phyloP scores from a whole-genome alignment of 352 stramenopile species.

The Phytophthora sp. region DNA sequence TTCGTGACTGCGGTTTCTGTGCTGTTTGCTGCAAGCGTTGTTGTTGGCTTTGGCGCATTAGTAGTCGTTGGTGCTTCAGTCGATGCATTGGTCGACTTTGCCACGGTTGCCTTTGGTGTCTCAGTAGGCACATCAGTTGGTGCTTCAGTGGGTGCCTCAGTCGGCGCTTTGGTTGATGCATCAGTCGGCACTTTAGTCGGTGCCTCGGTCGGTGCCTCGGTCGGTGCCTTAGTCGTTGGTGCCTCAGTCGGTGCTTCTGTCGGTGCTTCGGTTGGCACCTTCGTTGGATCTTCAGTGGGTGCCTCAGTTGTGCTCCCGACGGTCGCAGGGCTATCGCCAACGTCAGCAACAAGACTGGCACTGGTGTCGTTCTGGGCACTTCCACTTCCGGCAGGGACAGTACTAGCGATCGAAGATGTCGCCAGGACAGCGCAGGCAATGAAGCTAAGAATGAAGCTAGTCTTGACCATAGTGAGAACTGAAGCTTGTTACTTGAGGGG shows the following conservation, averaged over 20 bases:
- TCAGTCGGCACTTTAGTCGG: background rate
- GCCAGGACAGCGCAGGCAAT: background rate
- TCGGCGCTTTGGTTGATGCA: background rate
- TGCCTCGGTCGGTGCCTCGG: no score
- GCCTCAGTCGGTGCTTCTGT: background rate
- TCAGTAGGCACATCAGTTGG: background rate
- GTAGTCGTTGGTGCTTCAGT: background rate
- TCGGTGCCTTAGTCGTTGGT: background rate
- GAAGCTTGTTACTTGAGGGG: background rate
- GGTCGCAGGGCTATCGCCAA: background rate
- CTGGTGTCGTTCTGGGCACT: slow-evolving; percentile 4
- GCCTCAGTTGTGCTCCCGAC: background rate
- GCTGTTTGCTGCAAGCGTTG: background rate
- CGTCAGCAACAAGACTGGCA: background rate
- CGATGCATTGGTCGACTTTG: background rate
- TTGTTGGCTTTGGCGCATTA: background rate
- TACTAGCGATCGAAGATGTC: background rate
- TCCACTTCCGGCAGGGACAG: background rate
- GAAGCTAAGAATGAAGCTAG: slow-evolving; percentile 14
- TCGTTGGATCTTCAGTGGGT: background rate
- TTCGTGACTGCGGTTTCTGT: background rate
- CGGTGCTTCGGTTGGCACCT: no score
- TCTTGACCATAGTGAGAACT: slow-evolving; percentile 45
- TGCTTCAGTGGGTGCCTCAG: background rate
- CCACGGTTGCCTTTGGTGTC: no score